A percentile compares a stretch with the other conserved stretches of the same genome.
phyloP scores from a whole-genome alignment of 2,329 filamentous ascomycete genomes.

The Ramularia endophylla region DNA sequence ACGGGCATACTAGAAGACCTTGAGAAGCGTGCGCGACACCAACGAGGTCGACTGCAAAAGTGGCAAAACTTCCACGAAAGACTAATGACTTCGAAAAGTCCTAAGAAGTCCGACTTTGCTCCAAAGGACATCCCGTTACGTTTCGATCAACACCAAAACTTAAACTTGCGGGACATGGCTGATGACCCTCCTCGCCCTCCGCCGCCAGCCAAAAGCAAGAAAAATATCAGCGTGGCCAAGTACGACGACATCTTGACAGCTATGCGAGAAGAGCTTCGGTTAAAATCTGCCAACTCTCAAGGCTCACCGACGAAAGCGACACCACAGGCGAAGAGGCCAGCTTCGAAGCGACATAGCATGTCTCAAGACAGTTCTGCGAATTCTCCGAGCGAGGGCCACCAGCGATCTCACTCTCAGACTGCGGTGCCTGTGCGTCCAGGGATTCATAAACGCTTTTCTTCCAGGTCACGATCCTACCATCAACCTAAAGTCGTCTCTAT shows the following conservation, averaged over 20 bases:
- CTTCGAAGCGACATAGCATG: slow-evolving; percentile 8
- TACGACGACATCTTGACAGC: slow-evolving; percentile 31
- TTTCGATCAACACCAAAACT: slow-evolving; percentile 27
- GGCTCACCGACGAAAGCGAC: slow-evolving; percentile 4
- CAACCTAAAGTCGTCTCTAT: slow-evolving; percentile 28
- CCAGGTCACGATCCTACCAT: slow-evolving; percentile 25
- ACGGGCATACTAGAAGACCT: slow-evolving; percentile 63
- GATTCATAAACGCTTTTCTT: slow-evolving; percentile 22
- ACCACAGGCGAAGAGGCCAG: slow-evolving; percentile 9
- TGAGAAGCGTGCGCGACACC: slow-evolving; percentile 59
- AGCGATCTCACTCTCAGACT: slow-evolving; percentile 22
- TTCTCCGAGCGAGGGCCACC: slow-evolving; percentile 10
- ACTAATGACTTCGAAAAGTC: slow-evolving; percentile 16
- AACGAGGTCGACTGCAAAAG: slow-evolving; percentile 61
- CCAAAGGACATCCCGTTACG: slow-evolving; percentile 11
- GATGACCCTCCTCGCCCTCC: slow-evolving; percentile 9
- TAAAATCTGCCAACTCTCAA: slow-evolving; percentile 8
- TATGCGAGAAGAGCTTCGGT: slow-evolving; percentile 31
- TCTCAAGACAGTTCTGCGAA: slow-evolving; percentile 15
- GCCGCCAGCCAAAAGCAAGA: slow-evolving; percentile 10
- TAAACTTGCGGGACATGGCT: slow-evolving; percentile 23
- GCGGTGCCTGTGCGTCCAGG: slow-evolving; percentile 24
- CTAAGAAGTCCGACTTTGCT: slow-evolving; percentile 6
- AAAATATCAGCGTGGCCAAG: slow-evolving; percentile 14
- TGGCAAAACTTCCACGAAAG: slow-evolving; percentile 64